These are phyloP conservation scores for Saprolegnia diclina DNA, from an alignment of 352 stramenopile genomes.

Conservation along the genomic window DNA sequence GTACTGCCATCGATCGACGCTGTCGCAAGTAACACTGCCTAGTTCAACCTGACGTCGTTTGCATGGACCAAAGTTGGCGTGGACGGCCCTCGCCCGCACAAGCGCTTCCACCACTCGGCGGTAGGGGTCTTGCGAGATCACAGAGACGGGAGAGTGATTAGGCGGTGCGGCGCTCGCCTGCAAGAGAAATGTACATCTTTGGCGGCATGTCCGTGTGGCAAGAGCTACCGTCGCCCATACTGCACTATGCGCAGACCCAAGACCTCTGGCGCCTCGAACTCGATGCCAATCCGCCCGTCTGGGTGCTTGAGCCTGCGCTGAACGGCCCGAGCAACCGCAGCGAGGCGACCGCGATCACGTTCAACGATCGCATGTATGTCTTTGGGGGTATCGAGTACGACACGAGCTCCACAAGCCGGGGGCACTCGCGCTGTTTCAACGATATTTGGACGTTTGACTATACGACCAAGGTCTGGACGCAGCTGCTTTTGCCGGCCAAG, in stretches of 20 bases:
- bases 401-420: neutral
- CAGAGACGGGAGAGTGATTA: neutral
- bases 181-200: slow-evolving; percentile 21
- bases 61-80: neutral
- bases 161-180: neutral
- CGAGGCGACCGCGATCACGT: slow-evolving; percentile 17
- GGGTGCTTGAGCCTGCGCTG: neutral
- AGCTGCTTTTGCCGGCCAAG: neutral
- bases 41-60: neutral
- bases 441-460: slow-evolving; percentile 23
- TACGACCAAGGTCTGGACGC: slow-evolving; percentile 10
- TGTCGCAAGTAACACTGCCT: neutral
- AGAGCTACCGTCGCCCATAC: neutral
- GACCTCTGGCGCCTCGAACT: slow-evolving; percentile 17
- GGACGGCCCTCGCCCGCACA: neutral
- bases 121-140: neutral
- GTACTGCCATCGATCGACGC: neutral
- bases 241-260: neutral
- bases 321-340: neutral
- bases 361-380: neutral
- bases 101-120: slow-evolving; percentile 1
- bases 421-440: neutral
- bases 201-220: slow-evolving; percentile 14
- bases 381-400: slow-evolving; percentile 20
- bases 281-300: neutral